phyloP scores from a whole-genome alignment of 2,329 filamentous ascomycete species.

The Verticillium nonalfalfae region DNA sequence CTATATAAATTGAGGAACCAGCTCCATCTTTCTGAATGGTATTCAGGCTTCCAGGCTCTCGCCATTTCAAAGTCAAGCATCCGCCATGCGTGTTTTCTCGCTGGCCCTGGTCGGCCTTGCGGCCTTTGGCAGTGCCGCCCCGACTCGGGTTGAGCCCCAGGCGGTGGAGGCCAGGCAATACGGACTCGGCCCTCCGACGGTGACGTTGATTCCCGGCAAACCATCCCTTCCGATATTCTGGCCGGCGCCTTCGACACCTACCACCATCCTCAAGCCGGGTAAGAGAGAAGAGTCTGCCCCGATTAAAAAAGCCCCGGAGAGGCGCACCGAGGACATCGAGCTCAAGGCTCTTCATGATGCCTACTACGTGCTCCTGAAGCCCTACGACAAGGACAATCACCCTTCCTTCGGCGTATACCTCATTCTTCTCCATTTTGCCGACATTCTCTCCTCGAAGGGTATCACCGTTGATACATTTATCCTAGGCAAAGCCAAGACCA shows the following conservation, averaged over 20 bases:
- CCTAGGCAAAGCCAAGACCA: slow-evolving; percentile 3
- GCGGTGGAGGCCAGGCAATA: neutral
- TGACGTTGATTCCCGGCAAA: slow-evolving; percentile 1
- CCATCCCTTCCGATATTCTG: neutral
- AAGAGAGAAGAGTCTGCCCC: neutral
- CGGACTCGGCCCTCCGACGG: slow-evolving; percentile 1
- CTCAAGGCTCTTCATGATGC: neutral
- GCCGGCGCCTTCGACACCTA: neutral
- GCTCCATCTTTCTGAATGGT: neutral
- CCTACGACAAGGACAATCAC: neutral
- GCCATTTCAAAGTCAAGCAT: neutral
- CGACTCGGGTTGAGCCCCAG: neutral
- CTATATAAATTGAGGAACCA: neutral
- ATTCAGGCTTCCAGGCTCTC: neutral
- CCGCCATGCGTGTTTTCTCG: neutral
- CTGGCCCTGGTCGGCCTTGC: neutral
- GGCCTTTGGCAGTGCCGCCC: slow-evolving; percentile 3
- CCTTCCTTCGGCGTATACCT: slow-evolving; percentile 5
- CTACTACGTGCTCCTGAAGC: neutral
- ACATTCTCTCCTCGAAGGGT: slow-evolving; percentile 9
- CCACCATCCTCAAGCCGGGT: neutral
- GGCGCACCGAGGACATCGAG: neutral
- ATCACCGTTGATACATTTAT: slow-evolving; percentile 5
- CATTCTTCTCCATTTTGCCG: slow-evolving; percentile 8
- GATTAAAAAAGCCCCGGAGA: neutral